phyloP scores from a whole-genome alignment of 495 filamentous ascomycete species.

The Xylaria cubensis region DNA sequence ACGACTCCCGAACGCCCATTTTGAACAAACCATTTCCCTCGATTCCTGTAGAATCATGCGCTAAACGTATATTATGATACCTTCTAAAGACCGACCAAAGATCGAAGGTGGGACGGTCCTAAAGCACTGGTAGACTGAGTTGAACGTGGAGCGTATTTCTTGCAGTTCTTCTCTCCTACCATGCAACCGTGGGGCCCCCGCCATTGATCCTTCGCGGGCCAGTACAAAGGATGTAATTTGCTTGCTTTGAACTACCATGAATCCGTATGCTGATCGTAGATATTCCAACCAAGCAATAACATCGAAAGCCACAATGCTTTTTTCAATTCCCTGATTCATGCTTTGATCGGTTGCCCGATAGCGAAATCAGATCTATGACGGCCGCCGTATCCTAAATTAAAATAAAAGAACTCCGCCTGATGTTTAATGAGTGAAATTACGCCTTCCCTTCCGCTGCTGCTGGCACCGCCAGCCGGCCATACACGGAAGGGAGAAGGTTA shows the following conservation, averaged over 20 bases:
- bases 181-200: neutral
- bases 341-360: constrained; percentile 19
- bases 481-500: neutral
- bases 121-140: neutral
- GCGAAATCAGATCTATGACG: constrained; percentile 27
- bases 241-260: constrained; percentile 4
- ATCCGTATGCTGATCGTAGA: neutral
- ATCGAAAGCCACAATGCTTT: constrained; percentile 21
- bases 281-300: constrained; percentile 10
- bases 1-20: constrained; percentile 12
- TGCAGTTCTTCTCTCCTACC: neutral
- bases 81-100: neutral
- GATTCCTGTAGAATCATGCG: neutral
- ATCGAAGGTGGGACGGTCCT: neutral
- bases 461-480: neutral
- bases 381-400: constrained; percentile 16
- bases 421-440: constrained; percentile 9
- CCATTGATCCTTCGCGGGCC: neutral
- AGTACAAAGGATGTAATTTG: neutral
- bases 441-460: constrained; percentile 2
- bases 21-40: constrained; percentile 9
- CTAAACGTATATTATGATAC: neutral
- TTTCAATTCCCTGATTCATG: constrained; percentile 23
- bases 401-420: constrained; percentile 21
- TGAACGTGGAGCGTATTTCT: neutral